Evolutionary conservation across 192 early-diverging fungal species (phyloP).

Genomic region (Chytriomyces confervae): DNA sequence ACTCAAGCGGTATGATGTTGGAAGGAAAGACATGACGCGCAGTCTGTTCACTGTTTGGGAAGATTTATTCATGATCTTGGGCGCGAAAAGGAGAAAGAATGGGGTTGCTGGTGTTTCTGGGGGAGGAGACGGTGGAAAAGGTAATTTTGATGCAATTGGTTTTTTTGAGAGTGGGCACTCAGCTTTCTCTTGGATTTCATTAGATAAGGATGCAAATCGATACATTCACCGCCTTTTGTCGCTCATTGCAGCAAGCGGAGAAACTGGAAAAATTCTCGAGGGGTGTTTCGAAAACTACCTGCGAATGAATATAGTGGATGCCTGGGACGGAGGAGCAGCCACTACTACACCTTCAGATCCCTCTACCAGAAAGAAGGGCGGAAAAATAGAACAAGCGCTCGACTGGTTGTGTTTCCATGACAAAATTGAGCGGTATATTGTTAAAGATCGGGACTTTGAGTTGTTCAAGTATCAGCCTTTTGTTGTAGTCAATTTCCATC

Average conservation of each 20-base stretch:
- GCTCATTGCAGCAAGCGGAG: slow-evolving; percentile 70
- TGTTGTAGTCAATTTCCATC: slow-evolving; percentile 75
- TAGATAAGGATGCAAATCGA: slow-evolving; percentile 43
- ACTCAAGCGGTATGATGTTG: slow-evolving; percentile 52
- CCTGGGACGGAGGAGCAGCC: slow-evolving; percentile 39
- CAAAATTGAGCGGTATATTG: slow-evolving; percentile 57
- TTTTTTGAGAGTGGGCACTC: background rate
- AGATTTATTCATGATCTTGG: slow-evolving; percentile 68
- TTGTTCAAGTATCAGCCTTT: slow-evolving; percentile 74
- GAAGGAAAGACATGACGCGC: slow-evolving; percentile 80
- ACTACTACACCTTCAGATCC: too few relatives aligned
- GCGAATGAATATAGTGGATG: slow-evolving; percentile 77
- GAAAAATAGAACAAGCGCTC: slow-evolving; percentile 66
- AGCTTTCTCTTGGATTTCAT: background rate
- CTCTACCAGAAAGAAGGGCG: slow-evolving; percentile 23
- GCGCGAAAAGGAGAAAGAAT: slow-evolving; percentile 18
- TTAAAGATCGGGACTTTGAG: slow-evolving; percentile 57
- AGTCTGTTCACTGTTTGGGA: slow-evolving; percentile 85
- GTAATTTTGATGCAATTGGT: background rate
- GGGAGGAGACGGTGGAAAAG: too few relatives aligned
- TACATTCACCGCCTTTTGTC: slow-evolving; percentile 61
- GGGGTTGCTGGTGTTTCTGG: background rate
- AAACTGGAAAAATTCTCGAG: slow-evolving; percentile 85
- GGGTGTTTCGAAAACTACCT: slow-evolving; percentile 93
- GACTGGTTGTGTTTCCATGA: slow-evolving; percentile 90